These are phyloP conservation scores for Tuber umbilicatum DNA, from an alignment of 495 filamentous ascomycete species.

Conservation along the genomic window DNA sequence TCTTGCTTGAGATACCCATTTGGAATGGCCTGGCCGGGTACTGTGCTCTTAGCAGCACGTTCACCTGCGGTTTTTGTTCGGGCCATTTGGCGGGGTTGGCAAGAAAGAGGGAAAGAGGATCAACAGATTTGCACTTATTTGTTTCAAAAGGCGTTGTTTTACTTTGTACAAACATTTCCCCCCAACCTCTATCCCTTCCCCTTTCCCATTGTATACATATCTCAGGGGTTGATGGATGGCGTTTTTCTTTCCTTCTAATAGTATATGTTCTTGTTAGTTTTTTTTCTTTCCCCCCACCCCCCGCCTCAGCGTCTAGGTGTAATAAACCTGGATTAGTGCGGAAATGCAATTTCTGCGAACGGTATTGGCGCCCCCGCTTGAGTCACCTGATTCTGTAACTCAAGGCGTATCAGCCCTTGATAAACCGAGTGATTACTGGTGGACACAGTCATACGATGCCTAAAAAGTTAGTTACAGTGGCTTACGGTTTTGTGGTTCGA, in stretches of 20 bases:
- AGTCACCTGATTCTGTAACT: not conserved
- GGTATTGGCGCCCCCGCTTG: not conserved
- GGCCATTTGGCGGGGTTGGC: not conserved
- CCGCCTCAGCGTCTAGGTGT: not conserved
- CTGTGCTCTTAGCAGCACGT: not conserved
- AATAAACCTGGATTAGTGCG: not conserved
- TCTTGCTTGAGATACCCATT: constrained; percentile 2
- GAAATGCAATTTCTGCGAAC: not conserved
- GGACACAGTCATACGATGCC: not conserved
- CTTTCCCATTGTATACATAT: not conserved
- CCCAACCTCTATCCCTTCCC: not conserved
- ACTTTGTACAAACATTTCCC: not conserved
- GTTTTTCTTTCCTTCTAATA: not conserved
- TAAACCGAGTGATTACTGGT: constrained; percentile 12
- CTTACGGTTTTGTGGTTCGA: not conserved
- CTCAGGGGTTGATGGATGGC: not conserved
- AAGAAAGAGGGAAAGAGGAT: not conserved
- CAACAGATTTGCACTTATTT: not conserved
- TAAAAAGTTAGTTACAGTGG: not conserved
- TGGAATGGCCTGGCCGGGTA: not conserved
- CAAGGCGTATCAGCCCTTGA: not conserved
- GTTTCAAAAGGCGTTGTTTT: not conserved
- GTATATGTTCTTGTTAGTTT: not conserved
- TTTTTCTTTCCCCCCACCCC: not conserved
- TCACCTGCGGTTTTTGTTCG: not conserved